Evolutionary conservation across 2,329 filamentous ascomycete species (phyloP), one percentile per base, ranked within the genome.

Genomic region (Apiospora saccharicola): DNA sequence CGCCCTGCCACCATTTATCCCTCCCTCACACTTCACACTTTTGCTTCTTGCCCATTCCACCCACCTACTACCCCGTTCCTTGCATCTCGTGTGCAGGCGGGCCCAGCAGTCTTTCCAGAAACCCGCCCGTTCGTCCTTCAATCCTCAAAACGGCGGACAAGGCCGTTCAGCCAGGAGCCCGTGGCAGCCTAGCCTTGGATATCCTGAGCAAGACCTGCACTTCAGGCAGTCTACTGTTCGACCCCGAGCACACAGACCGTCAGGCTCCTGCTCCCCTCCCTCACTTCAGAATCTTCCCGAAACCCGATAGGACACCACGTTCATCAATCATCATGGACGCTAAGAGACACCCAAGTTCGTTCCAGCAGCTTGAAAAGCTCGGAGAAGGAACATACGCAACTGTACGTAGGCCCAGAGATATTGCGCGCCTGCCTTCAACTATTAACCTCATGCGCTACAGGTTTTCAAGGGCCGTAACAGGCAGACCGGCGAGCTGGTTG

Each of bases 341-440:
- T 80, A 94, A 97, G 83, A 89, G 93, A 80, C 94, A 98, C 80
- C 95, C 96, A 72, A 97, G 93, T 86, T 98, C 96, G 74, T 99
- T 99, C 88, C 96, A 98, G 89, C 96, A 98, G 91, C 90, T 98
- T 82, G 96, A 99, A 85, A 99, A 96, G 93, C 90, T 99, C 76
- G 96, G 96, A 80, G 96, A 99, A 87, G 96, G 96, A 74, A 99
- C 96, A 44, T 99, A 99, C 90, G 96, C 96, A 46, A 99, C 96
- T 46, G 96, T 98, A 87, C 80, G 91, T 85, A 67, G 69, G 46
- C 44, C 49, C 67, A 43, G 41, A 5, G 19, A 3, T 67, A 34
- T 49, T n/a, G 46, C 26, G 53, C 34, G 71, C 70, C 64, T 13
- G 70, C 22, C 78, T 78, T 81, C 73, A 72, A 51, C 64, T 64